Evolutionary conservation across 225 moss, liverwort and hornwort genomes (phyloP).

Genomic region (Ulota crispa): DNA sequence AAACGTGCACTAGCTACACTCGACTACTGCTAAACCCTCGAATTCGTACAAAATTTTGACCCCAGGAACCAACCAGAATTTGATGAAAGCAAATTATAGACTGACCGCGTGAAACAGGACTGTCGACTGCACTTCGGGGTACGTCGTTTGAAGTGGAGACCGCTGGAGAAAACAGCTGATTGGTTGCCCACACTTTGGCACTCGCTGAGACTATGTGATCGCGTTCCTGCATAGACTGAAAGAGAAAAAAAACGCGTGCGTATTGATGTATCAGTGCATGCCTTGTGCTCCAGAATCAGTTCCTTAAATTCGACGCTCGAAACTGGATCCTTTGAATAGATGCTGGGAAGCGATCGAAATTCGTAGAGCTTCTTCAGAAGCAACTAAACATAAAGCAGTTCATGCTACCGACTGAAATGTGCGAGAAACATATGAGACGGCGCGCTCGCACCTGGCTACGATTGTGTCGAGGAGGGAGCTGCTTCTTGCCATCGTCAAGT

Average conservation of each 20-base stretch:
- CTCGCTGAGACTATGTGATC: not conserved
- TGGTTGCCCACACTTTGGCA: conserved; percentile 40
- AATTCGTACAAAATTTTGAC: no score
- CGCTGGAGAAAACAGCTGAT: conserved; percentile 42
- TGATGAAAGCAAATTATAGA: not conserved
- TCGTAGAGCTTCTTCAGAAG: no score
- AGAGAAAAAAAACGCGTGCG: not conserved
- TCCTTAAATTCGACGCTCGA: not conserved
- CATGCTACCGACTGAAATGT: not conserved
- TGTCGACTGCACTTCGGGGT: not conserved
- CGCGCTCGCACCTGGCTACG: conserved; percentile 32
- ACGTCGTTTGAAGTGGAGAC: conserved; percentile 25
- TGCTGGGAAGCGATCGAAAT: no score
- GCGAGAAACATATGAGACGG: not conserved
- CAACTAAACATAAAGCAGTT: not conserved
- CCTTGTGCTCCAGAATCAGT: not conserved
- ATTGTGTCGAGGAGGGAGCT: conserved; percentile 29
- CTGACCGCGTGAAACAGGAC: conserved; percentile 22
- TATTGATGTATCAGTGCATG: no score
- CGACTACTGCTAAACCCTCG: no score
- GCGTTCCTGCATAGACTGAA: conserved; percentile 39
- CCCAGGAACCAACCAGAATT: not conserved
- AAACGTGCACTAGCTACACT: no score
- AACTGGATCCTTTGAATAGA: not conserved
- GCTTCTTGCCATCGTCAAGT: conserved; percentile 27